Evolutionary conservation across 139 green algal genomes (phyloP).

Genomic region (Chlorella ohadii): DNA sequence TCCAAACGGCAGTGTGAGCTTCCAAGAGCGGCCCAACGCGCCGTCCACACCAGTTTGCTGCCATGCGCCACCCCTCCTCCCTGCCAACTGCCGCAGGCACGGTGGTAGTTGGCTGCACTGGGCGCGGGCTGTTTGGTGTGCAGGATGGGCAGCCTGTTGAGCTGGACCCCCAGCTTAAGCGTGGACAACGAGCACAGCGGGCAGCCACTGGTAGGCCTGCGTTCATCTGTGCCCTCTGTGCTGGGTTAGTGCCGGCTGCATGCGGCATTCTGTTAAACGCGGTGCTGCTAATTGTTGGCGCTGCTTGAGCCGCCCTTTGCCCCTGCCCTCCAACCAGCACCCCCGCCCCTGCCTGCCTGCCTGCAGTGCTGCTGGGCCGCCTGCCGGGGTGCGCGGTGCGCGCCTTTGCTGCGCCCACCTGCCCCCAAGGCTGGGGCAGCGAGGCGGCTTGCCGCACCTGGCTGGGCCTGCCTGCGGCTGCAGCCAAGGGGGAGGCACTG

Average conservation of each 20-base stretch:
- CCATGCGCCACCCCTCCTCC: neutral
- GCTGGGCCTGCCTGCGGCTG: neutral
- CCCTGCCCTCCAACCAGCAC: neutral
- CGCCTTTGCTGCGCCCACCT: slow-evolving; percentile 2
- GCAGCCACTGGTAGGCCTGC: neutral
- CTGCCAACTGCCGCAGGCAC: neutral
- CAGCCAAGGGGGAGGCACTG: too few species aligned
- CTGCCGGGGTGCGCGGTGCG: neutral
- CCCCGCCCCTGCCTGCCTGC: neutral
- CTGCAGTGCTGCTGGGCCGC: slow-evolving; percentile 25
- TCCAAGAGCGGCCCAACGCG: too few species aligned
- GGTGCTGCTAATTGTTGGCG: too few species aligned
- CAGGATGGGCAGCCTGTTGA: neutral
- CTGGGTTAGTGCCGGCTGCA: too few species aligned
- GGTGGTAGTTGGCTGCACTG: slow-evolving; percentile 18
- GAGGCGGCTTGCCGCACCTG: neutral
- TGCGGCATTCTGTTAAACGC: too few species aligned
- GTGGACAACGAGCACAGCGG: too few species aligned
- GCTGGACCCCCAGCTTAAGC: neutral
- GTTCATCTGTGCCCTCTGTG: too few species aligned
- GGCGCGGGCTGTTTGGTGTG: slow-evolving; percentile 22
- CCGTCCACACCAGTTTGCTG: too few species aligned
- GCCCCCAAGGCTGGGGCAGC: neutral
- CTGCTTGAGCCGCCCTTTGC: neutral
- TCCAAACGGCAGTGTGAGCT: too few species aligned